These are phyloP conservation scores for Aspergillus versicolor DNA, from an alignment of 2,329 filamentous ascomycete genomes.

Conservation along the genomic window DNA sequence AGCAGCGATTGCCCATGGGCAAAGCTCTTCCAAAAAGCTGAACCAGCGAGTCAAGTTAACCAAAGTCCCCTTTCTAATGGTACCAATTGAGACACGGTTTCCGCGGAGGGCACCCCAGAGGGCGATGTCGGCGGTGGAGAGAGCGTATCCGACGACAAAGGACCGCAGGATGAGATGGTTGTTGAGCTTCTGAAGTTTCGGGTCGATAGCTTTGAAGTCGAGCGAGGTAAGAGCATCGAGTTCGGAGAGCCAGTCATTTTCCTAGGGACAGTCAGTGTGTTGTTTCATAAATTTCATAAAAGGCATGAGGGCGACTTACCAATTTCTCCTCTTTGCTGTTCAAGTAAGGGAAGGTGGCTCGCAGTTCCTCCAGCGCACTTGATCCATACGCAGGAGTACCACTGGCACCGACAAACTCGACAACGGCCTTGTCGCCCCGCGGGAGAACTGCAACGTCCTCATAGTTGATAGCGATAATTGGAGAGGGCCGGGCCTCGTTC, in stretches of 20 bases:
- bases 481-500: constrained; percentile 37
- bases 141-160: constrained; percentile 77
- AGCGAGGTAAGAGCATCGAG: constrained; percentile 53
- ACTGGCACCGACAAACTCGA: constrained; percentile 31
- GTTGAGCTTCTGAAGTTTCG: constrained; percentile 73
- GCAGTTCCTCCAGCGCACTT: constrained; percentile 34
- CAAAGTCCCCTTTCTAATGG: constrained; percentile 74
- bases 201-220: constrained; percentile 82
- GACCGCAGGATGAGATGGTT: constrained; percentile 84
- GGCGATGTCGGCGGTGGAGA: constrained; percentile 74
- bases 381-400: constrained; percentile 33
- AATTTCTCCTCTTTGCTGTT: constrained; percentile 37
- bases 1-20: constrained; percentile 71
- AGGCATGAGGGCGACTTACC: constrained; percentile 22
- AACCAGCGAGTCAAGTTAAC: constrained; percentile 85
- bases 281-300: neutral
- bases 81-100: constrained; percentile 80
- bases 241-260: constrained; percentile 58
- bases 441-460: constrained; percentile 38
- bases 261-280: constrained; percentile 23
- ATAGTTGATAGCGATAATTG: constrained; percentile 37
- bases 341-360: constrained; percentile 35
- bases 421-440: constrained; percentile 35
- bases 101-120: constrained; percentile 80
- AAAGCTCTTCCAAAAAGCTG: constrained; percentile 75